Percentiles rank a stretch among this genome's conserved stretches.
These are phyloP conservation scores for Nitzschia sp. DNA, from an alignment of 108 stramenopile genomes.

Conservation along the genomic window DNA sequence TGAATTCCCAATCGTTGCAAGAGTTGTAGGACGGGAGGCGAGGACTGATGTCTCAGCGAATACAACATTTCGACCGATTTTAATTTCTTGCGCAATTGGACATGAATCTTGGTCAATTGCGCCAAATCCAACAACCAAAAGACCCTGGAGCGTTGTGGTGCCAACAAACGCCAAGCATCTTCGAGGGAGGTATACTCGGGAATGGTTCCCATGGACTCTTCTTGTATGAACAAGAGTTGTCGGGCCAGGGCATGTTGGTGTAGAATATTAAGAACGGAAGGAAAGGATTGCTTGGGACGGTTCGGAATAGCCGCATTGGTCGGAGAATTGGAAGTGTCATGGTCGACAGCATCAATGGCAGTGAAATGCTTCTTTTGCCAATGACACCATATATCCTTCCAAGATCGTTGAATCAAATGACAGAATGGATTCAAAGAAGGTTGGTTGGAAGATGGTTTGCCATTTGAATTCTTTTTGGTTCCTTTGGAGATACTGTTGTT, in stretches of 20 bases:
- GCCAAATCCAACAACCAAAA: slow-evolving; percentile 47
- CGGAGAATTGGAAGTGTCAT: no score
- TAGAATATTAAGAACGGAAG: slow-evolving; percentile 28
- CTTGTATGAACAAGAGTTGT: slow-evolving; percentile 18
- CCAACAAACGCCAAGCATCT: background rate
- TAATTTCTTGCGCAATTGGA: slow-evolving; percentile 23
- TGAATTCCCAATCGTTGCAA: slow-evolving; percentile 17
- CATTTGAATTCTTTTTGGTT: background rate
- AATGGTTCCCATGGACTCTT: slow-evolving; percentile 4
- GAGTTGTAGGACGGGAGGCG: slow-evolving; percentile 27
- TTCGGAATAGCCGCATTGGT: no score
- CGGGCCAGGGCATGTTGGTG: slow-evolving; percentile 25
- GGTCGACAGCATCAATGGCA: no score
- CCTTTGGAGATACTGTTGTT: background rate
- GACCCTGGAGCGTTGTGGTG: slow-evolving; percentile 30
- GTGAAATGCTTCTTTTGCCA: slow-evolving; percentile 2
- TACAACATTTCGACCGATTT: slow-evolving; percentile 24
- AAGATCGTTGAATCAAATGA: slow-evolving; percentile 18
- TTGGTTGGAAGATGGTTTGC: no score
- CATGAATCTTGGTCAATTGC: slow-evolving; percentile 27
- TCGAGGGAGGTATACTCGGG: background rate
- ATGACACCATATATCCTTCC: slow-evolving; percentile 13
- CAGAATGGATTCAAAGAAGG: slow-evolving; percentile 7
- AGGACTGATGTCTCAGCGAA: slow-evolving; percentile 26
- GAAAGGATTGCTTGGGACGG: slow-evolving; percentile 9